These are phyloP conservation scores for Serendipita sp. DNA, from an alignment of 768 basidiomycete genomes.

Conservation along the genomic window DNA sequence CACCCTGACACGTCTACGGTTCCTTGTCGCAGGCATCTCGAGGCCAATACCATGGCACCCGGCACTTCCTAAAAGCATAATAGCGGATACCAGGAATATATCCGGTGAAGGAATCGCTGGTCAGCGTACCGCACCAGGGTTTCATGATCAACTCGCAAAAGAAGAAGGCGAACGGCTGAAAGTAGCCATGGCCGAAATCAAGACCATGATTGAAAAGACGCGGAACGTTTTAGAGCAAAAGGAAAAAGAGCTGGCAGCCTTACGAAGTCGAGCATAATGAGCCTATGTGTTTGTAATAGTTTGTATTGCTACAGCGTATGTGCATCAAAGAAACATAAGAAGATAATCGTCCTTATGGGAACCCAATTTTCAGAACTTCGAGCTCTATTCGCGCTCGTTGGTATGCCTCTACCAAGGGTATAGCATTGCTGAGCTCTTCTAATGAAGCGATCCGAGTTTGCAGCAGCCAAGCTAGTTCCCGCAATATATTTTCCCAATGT, in stretches of 20 bases:
- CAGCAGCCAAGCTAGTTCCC: background rate
- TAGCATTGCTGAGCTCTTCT: background rate
- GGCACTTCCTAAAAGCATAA: constrained; percentile 46
- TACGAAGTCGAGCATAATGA: background rate
- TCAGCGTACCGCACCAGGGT: constrained; percentile 48
- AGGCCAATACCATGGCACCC: constrained; percentile 21
- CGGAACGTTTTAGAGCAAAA: constrained; percentile 50
- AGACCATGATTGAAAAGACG: constrained; percentile 66
- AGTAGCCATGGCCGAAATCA: constrained; percentile 50
- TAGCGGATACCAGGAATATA: constrained; percentile 32
- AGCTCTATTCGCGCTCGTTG: background rate
- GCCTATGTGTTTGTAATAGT: background rate
- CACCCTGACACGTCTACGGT: no score
- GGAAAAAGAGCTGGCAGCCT: constrained; percentile 54
- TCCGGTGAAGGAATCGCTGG: background rate
- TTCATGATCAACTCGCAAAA: constrained; percentile 68
- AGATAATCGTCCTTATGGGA: no score
- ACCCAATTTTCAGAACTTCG: background rate
- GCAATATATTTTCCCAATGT: background rate
- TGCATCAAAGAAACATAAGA: no score
- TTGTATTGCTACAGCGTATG: background rate
- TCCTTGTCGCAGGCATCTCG: background rate
- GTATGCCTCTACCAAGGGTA: background rate
- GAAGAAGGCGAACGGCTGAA: constrained; percentile 74
- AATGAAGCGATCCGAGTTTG: background rate